A percentile compares a stretch with the other conserved stretches of the same genome.
Evolutionary conservation across 1,284 basidiomycete genomes (phyloP).

Genomic region (Rhodotorula mucilaginosa): DNA sequence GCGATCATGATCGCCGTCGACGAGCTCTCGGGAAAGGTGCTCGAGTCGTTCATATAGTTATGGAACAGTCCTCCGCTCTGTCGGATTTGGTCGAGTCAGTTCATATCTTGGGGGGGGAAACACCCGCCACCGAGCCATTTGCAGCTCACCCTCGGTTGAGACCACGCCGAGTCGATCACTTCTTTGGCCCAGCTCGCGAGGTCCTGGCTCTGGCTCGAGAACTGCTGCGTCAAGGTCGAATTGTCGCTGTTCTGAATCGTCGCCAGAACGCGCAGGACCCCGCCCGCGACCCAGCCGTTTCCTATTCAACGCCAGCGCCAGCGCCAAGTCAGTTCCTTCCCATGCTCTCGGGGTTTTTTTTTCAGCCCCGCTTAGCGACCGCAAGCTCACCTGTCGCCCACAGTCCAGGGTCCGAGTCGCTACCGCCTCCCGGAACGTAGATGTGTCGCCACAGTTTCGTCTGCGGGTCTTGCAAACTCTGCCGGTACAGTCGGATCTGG

Average conservation of each 20-base stretch:
- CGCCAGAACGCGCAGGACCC: constrained; percentile 45
- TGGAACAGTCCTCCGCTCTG: constrained; percentile 52
- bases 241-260: constrained; percentile 60
- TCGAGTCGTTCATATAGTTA: constrained; percentile 66
- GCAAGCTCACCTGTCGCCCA: constrained; percentile 48
- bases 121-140: neutral
- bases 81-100: neutral
- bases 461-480: constrained; percentile 46
- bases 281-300: constrained; percentile 79
- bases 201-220: constrained; percentile 61
- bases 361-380: no score
- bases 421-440: constrained; percentile 7
- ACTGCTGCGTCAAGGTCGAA: constrained; percentile 52
- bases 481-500: constrained; percentile 75
- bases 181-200: constrained; percentile 56
- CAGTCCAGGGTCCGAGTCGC: constrained; percentile 46
- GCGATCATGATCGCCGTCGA: constrained; percentile 72
- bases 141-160: constrained; percentile 8
- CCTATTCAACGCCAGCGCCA: constrained; percentile 52
- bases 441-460: constrained; percentile 69
- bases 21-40: constrained; percentile 70
- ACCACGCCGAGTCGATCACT: constrained; percentile 18
- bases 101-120: no score
- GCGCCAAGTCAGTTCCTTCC: neutral
- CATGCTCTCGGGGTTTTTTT: no score